Evolutionary conservation across 768 basidiomycete species (phyloP).

Genomic region (Gautieria morchelliformis): DNA sequence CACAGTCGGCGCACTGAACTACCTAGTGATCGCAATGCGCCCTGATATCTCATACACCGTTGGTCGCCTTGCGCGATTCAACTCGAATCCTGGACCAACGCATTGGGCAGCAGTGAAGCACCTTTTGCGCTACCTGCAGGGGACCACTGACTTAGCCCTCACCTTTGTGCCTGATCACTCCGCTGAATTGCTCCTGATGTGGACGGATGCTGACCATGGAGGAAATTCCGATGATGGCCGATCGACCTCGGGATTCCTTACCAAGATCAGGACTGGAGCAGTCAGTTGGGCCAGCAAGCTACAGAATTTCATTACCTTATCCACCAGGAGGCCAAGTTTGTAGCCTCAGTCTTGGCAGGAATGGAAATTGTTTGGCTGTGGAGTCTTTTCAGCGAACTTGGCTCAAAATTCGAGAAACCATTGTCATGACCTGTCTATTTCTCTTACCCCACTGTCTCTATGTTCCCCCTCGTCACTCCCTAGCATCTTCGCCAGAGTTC

Average conservation of each 20-base stretch:
- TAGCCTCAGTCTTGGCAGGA: too few species aligned
- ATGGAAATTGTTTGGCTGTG: too few species aligned
- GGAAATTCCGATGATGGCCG: conserved; percentile 12
- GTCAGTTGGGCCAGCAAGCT: conserved; percentile 16
- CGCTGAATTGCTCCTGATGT: conserved; percentile 11
- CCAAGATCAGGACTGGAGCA: conserved; percentile 13
- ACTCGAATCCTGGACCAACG: conserved; percentile 18
- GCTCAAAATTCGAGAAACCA: too few species aligned
- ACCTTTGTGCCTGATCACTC: conserved; percentile 8
- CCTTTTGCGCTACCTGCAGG: too few species aligned
- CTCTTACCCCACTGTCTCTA: too few species aligned
- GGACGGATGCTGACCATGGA: conserved; percentile 22
- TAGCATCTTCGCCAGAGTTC: too few species aligned
- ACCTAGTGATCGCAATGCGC: conserved; percentile 24
- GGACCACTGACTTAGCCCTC: too few species aligned
- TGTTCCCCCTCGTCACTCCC: too few species aligned
- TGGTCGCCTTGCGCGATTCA: too few species aligned
- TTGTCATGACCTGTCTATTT: too few species aligned
- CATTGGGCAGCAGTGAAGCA: conserved; percentile 32
- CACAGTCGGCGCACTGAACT: too few species aligned
- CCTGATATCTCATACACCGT: conserved; percentile 28
- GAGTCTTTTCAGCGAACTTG: too few species aligned
- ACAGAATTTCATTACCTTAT: conserved; percentile 17
- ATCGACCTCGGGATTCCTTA: conserved; percentile 16
- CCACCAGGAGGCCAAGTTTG: conserved; percentile 22